Conservation (phyloP, 2,329 filamentous ascomycete genomes). For the Fusarium robinianum region DNA sequence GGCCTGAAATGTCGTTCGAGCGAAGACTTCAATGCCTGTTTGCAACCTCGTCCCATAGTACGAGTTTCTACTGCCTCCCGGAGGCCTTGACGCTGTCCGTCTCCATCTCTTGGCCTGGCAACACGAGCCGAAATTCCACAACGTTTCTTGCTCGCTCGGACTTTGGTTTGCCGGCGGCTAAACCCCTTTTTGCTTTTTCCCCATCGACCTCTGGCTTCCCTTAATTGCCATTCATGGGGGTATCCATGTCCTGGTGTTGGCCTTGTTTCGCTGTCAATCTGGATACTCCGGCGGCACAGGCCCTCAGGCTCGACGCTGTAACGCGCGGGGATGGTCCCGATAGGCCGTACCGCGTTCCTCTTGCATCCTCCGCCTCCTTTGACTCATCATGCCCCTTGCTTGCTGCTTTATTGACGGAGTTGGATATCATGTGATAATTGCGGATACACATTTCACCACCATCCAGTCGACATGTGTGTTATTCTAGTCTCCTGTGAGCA, state of each 20-base stretch:
- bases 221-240: no score
- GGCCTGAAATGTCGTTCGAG: slow-evolving; percentile 31
- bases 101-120: slow-evolving; percentile 9
- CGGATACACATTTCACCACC: slow-evolving; percentile 10
- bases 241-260: no score
- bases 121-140: slow-evolving; percentile 14
- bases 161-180: slow-evolving; percentile 12
- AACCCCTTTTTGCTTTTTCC: slow-evolving; percentile 11
- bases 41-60: slow-evolving; percentile 16
- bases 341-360: slow-evolving; percentile 18
- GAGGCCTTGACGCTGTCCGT: slow-evolving; percentile 22
- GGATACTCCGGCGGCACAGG: slow-evolving; percentile 18
- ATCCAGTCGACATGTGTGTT: slow-evolving; percentile 15
- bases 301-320: slow-evolving; percentile 11
- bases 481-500: slow-evolving; percentile 10
- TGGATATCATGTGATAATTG: slow-evolving; percentile 20
- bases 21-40: slow-evolving; percentile 16
- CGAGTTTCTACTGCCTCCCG: slow-evolving; percentile 21
- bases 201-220: neutral
- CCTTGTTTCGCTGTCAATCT: slow-evolving; percentile 17
- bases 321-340: slow-evolving; percentile 31
- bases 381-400: slow-evolving; percentile 17
- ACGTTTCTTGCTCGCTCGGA: slow-evolving; percentile 13
- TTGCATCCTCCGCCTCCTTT: slow-evolving; percentile 4
- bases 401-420: slow-evolving; percentile 13